Percentiles rank a stretch among this genome's conserved stretches.
These are phyloP conservation scores for Raphanus sativus DNA, from an alignment of 345 rosid genomes.

Conservation along the genomic window DNA sequence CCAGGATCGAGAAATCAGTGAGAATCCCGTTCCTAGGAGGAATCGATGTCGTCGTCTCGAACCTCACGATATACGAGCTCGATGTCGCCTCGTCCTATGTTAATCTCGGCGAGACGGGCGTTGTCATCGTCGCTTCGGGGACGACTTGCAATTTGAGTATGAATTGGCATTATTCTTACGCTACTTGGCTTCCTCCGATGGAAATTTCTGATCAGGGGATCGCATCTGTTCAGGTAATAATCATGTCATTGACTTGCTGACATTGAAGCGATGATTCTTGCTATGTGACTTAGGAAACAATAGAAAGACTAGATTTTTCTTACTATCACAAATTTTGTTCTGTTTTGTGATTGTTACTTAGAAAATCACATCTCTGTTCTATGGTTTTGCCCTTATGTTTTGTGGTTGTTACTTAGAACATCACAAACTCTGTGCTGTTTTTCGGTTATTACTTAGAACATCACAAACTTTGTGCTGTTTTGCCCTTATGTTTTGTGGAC, in stretches of 20 bases:
- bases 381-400: no score
- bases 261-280: no score
- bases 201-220: constrained; percentile 69
- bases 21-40: constrained; percentile 72
- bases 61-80: constrained; percentile 67
- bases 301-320: neutral
- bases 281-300: neutral
- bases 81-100: constrained; percentile 68
- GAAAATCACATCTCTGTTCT: neutral
- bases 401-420: neutral
- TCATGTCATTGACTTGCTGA: neutral
- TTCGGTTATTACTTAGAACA: neutral
- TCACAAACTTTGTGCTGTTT: neutral
- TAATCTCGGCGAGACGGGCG: constrained; percentile 74
- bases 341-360: no score
- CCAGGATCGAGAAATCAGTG: constrained; percentile 55
- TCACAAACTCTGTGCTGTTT: neutral
- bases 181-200: constrained; percentile 70
- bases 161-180: constrained; percentile 78
- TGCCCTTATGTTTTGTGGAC: neutral
- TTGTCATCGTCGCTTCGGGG: constrained; percentile 74
- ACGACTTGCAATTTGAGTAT: constrained; percentile 82
- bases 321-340: neutral
- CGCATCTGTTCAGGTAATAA: constrained; percentile 83
- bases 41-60: constrained; percentile 59